Evolutionary conservation across 345 rosid genomes (phyloP).

Genomic region (Eucalyptus albens): DNA sequence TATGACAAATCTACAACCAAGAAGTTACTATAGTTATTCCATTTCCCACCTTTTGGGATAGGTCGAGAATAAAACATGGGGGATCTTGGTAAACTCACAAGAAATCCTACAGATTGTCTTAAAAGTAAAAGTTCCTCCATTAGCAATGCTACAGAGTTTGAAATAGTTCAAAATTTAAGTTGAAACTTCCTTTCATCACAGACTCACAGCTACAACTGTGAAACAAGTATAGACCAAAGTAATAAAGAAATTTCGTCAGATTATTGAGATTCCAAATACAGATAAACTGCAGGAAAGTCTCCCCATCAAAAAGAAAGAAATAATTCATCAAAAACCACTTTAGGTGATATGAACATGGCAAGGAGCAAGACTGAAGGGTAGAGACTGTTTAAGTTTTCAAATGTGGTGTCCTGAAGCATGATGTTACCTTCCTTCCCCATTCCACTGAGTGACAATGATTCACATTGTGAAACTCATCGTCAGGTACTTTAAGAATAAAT

Average conservation of each 20-base stretch:
- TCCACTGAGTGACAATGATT: not conserved
- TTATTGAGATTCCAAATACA: not conserved
- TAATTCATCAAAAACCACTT: not conserved
- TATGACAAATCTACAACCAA: not conserved
- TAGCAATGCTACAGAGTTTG: not conserved
- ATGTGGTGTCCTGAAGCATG: not conserved
- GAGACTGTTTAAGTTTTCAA: not conserved
- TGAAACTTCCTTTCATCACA: not conserved
- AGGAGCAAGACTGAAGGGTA: not conserved
- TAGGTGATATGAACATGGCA: not conserved
- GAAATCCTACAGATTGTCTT: slow-evolving; percentile 94
- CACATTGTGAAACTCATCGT: not conserved
- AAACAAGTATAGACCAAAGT: not conserved
- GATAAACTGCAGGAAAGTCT: not conserved
- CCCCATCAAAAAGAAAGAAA: not conserved
- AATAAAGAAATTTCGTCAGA: not conserved
- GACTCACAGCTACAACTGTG: not conserved
- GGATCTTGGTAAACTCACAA: not conserved
- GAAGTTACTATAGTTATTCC: not conserved
- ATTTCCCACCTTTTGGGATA: not conserved
- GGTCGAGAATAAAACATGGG: not conserved
- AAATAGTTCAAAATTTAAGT: not conserved
- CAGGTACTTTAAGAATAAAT: not conserved
- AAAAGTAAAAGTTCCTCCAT: slow-evolving; percentile 73
- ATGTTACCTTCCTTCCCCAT: not conserved